A percentile compares a stretch with the other conserved stretches of the same genome.
These are phyloP conservation scores for Solanum ossicruentum DNA, from an alignment of 257 asterid species.

Conservation along the genomic window DNA sequence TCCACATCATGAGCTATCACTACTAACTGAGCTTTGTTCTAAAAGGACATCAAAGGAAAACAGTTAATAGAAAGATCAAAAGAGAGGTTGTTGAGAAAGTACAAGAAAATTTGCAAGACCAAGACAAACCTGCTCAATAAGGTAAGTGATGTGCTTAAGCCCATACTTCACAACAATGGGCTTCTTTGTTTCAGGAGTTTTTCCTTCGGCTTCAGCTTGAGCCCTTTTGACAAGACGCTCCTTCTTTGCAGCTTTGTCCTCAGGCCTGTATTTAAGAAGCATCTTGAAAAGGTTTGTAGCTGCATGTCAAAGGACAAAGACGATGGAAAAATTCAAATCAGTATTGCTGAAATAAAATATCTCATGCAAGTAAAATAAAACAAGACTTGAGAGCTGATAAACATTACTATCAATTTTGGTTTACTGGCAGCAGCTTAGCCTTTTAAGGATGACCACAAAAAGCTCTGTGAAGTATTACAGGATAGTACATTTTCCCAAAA, in stretches of 20 bases:
- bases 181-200: slow-evolving; percentile 24
- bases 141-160: slow-evolving; percentile 31
- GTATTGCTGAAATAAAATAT: neutral
- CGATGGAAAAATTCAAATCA: neutral
- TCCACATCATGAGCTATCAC: slow-evolving; percentile 43
- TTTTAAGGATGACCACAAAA: neutral
- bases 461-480: neutral
- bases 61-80: neutral
- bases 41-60: neutral
- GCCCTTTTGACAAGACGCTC: slow-evolving; percentile 34
- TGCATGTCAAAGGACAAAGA: neutral
- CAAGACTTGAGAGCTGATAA: neutral
- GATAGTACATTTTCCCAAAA: neutral
- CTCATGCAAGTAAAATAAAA: neutral
- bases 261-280: slow-evolving; percentile 38
- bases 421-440: neutral
- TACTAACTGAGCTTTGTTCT: slow-evolving; percentile 39
- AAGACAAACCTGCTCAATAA: slow-evolving; percentile 28
- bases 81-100: neutral
- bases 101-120: neutral
- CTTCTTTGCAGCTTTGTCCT: slow-evolving; percentile 31
- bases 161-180: slow-evolving; percentile 38
- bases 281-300: slow-evolving; percentile 38
- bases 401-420: neutral
- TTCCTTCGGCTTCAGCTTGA: slow-evolving; percentile 39